A percentile compares a stretch with the other conserved stretches of the same genome.
These are phyloP conservation scores for Pseudevernia furfuracea DNA, from an alignment of 495 filamentous ascomycete genomes.

Conservation along the genomic window DNA sequence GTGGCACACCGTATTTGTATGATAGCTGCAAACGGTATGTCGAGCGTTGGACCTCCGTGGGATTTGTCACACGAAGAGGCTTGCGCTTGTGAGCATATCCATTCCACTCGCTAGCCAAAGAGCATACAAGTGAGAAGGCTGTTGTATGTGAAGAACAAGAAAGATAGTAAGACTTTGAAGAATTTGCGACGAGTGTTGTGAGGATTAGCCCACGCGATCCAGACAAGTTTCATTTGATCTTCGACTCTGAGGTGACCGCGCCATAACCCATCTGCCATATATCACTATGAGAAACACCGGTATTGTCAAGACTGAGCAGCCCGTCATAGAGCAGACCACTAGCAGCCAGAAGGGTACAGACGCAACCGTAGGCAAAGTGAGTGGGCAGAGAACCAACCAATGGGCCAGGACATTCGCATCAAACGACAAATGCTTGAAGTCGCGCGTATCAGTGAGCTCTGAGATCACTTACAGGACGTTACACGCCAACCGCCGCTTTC, in stretches of 20 bases:
- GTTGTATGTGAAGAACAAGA: slow-evolving; percentile 38
- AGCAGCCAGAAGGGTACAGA: not conserved
- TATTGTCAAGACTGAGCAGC: too few relatives aligned
- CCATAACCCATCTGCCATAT: slow-evolving; percentile 30
- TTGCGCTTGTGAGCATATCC: slow-evolving; percentile 29
- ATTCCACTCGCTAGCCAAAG: slow-evolving; percentile 32
- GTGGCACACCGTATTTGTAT: slow-evolving; percentile 37
- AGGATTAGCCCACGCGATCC: slow-evolving; percentile 22
- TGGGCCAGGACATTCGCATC: too few relatives aligned
- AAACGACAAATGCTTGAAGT: too few relatives aligned
- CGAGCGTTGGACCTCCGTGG: slow-evolving; percentile 33
- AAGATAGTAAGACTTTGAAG: slow-evolving; percentile 39
- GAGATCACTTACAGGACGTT: slow-evolving; percentile 24
- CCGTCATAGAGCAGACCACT: not conserved
- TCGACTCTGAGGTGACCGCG: slow-evolving; percentile 25
- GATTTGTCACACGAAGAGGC: slow-evolving; percentile 41
- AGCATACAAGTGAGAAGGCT: slow-evolving; percentile 37
- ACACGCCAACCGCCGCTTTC: slow-evolving; percentile 20
- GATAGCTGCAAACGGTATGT: slow-evolving; percentile 43
- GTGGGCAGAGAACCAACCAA: not conserved
- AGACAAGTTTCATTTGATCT: slow-evolving; percentile 5
- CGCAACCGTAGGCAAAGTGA: not conserved
- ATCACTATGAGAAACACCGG: too few relatives aligned
- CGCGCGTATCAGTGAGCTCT: too few relatives aligned
- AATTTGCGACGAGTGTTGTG: slow-evolving; percentile 34